phyloP scores from a whole-genome alignment of 148 eudicot genomes.

The Linanthus parryae region DNA sequence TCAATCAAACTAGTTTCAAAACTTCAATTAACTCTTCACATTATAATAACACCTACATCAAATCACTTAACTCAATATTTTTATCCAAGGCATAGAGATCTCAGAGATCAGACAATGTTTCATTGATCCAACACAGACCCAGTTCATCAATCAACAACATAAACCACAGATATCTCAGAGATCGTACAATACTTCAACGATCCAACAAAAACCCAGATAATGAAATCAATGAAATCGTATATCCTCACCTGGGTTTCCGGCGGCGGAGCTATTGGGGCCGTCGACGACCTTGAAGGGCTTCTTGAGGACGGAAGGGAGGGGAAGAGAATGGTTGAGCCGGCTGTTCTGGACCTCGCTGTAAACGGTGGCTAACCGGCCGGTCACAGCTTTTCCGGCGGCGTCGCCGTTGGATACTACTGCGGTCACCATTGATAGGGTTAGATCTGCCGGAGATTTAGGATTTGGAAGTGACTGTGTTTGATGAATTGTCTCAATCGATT shows the following conservation, averaged over 20 bases:
- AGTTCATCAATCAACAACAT: too few relatives aligned
- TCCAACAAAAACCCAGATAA: too few relatives aligned
- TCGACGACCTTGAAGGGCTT: slow-evolving; percentile 54
- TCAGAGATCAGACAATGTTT: slow-evolving; percentile 9
- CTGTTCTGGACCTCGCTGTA: slow-evolving; percentile 93
- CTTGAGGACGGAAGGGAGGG: slow-evolving; percentile 70
- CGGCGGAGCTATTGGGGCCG: slow-evolving; percentile 90
- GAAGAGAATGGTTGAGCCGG: slow-evolving; percentile 74
- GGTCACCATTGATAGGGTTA: slow-evolving; percentile 41
- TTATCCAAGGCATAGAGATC: not conserved
- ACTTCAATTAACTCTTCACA: not conserved
- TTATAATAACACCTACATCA: not conserved
- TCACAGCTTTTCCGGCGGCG: slow-evolving; percentile 16
- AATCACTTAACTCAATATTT: too few relatives aligned
- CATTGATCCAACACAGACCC: not conserved
- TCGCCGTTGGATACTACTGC: slow-evolving; percentile 36
- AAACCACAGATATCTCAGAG: too few relatives aligned
- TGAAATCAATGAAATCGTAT: too few relatives aligned
- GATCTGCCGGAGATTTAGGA: too few relatives aligned
- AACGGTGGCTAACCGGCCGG: slow-evolving; percentile 51
- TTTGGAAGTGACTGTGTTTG: too few relatives aligned
- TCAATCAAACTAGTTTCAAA: not conserved
- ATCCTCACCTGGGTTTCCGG: slow-evolving; percentile 97
- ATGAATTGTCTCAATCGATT: too few relatives aligned
- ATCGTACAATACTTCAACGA: too few relatives aligned